Conservation (phyloP, 805 yeast species). For the Candida silvatica region DNA sequence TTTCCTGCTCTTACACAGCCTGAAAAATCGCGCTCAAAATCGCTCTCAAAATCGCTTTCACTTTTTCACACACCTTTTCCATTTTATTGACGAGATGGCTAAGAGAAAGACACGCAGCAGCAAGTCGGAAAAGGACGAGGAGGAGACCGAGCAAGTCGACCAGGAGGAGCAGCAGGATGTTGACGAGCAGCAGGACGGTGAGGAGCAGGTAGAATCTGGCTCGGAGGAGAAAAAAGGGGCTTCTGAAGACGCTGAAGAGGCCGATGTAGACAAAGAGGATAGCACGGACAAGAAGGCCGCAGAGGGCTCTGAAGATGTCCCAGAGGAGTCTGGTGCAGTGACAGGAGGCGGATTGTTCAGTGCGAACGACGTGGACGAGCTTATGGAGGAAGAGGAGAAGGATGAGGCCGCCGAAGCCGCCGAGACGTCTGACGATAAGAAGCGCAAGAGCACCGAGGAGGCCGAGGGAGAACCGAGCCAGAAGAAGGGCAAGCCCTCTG, state of each 20-base stretch:
- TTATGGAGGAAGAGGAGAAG: slow-evolving; percentile 4
- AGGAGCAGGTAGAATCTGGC: neutral
- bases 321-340: slow-evolving; percentile 2
- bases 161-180: neutral
- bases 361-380: slow-evolving; percentile 5
- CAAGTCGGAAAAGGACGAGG: neutral
- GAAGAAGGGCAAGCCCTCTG: too few species aligned
- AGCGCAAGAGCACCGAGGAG: neutral
- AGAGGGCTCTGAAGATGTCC: neutral
- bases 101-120: neutral
- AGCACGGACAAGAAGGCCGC: neutral
- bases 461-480: too few species aligned
- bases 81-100: neutral
- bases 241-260: slow-evolving; percentile 5
- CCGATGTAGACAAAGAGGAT: slow-evolving; percentile 1
- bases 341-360: slow-evolving; percentile 5
- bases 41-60: too few species aligned
- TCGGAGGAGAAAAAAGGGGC: slow-evolving; percentile 1
- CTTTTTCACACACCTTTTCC: too few species aligned
- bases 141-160: too few species aligned
- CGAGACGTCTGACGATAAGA: too few species aligned
- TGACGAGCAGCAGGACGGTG: slow-evolving; percentile 1
- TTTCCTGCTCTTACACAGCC: too few species aligned
- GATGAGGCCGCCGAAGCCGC: neutral
- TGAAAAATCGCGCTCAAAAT: too few species aligned